Percentiles rank a stretch among this genome's conserved stretches.
phyloP scores from a whole-genome alignment of 495 filamentous ascomycete genomes.

The Penicillium bialowiezense region DNA sequence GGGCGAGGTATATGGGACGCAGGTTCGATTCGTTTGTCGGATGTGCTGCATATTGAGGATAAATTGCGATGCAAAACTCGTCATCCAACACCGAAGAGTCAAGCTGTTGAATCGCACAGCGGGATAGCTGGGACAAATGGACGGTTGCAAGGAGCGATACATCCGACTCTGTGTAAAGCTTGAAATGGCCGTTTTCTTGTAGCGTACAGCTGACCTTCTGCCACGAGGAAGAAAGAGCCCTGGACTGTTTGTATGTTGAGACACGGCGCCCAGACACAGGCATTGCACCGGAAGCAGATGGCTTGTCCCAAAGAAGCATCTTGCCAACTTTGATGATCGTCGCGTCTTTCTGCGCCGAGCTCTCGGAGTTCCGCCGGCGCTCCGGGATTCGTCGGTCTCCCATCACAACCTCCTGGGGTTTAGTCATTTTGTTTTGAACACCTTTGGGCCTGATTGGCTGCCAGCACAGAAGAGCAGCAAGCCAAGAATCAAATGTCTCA shows the following conservation, averaged over 20 bases:
- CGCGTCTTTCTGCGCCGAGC: constrained; percentile 63
- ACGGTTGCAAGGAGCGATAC: constrained; percentile 74
- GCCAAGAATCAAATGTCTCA: constrained; percentile 85
- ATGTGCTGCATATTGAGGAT: constrained; percentile 71
- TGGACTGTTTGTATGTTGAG: constrained; percentile 55
- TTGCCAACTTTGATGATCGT: constrained; percentile 97
- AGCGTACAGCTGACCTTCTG: constrained; percentile 87
- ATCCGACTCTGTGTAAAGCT: constrained; percentile 80
- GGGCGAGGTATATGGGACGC: constrained; percentile 68
- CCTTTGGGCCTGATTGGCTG: constrained; percentile 80
- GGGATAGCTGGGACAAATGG: constrained; percentile 83
- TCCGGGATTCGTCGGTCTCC: constrained; percentile 50
- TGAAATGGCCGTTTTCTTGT: constrained; percentile 93
- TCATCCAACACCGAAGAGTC: constrained; percentile 91
- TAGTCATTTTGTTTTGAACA: constrained; percentile 71
- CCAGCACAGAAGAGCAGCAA: constrained; percentile 91
- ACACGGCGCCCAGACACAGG: constrained; percentile 39
- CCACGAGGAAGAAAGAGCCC: constrained; percentile 63
- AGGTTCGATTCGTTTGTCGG: constrained; percentile 49
- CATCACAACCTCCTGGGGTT: constrained; percentile 53
- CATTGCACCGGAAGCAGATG: constrained; percentile 41
- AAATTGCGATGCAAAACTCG: constrained; percentile 93
- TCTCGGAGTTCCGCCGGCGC: constrained; percentile 60
- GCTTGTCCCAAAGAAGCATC: constrained; percentile 81
- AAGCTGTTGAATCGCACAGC: constrained; percentile 85